Evolutionary conservation across 345 rosid species (phyloP).

Genomic region (Hevea brasiliensis): DNA sequence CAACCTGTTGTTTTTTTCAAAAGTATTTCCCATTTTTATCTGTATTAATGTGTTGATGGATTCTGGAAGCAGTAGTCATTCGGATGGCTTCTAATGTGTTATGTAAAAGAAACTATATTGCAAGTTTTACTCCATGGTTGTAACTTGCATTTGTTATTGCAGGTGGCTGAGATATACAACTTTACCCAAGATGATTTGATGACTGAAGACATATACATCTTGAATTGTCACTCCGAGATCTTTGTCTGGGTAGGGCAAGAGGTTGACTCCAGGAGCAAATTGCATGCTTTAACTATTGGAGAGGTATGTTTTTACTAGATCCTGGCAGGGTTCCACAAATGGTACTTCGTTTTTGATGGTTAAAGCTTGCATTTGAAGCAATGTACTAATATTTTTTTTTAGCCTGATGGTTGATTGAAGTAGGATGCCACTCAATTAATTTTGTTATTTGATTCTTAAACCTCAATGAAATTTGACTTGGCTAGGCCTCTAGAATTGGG

Average conservation of each 20-base stretch:
- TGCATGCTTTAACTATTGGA: slow-evolving; percentile 68
- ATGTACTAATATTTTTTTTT: neutral
- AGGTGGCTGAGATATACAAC: slow-evolving; percentile 89
- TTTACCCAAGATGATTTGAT: slow-evolving; percentile 94
- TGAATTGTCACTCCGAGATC: slow-evolving; percentile 81
- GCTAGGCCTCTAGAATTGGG: neutral
- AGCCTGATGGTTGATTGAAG: neutral
- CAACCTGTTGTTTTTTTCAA: neutral
- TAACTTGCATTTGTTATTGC: slow-evolving; percentile 27
- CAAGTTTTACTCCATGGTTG: neutral
- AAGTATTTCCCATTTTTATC: neutral
- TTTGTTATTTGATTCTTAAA: neutral
- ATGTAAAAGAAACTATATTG: neutral
- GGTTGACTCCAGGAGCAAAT: slow-evolving; percentile 73
- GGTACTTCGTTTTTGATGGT: neutral
- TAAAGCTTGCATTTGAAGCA: neutral
- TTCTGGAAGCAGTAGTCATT: neutral
- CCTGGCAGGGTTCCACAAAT: neutral
- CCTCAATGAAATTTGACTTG: neutral
- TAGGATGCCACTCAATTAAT: neutral
- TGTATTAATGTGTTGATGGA: neutral
- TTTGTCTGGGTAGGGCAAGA: slow-evolving; percentile 96
- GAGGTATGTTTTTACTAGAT: slow-evolving; percentile 52
- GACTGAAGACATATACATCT: slow-evolving; percentile 96
- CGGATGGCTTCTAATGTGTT: neutral